These are phyloP conservation scores for Microdochium nivale DNA, from an alignment of 2,329 filamentous ascomycete genomes.

Conservation along the genomic window DNA sequence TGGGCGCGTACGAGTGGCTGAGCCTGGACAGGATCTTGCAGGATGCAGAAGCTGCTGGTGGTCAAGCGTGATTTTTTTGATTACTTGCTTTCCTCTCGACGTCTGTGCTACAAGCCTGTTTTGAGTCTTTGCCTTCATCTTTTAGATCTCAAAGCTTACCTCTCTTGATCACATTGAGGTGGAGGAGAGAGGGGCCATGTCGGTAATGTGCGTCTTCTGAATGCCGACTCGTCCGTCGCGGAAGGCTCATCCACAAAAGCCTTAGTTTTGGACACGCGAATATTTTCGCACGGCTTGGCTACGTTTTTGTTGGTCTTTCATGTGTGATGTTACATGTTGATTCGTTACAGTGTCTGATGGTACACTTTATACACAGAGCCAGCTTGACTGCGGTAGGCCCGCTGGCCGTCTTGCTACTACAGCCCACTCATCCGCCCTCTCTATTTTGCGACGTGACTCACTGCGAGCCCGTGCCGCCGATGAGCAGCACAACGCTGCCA, in stretches of 20 bases:
- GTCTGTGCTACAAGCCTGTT: too few relatives aligned
- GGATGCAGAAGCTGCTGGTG: constrained; percentile 28
- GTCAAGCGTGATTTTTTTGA: background rate
- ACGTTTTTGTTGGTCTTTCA: too few relatives aligned
- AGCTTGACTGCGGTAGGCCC: background rate
- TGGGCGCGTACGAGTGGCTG: constrained; percentile 33
- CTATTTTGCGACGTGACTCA: background rate
- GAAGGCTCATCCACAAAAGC: too few relatives aligned
- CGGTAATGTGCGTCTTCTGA: too few relatives aligned
- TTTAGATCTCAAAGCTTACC: too few relatives aligned
- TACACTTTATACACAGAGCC: background rate
- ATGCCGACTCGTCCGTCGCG: too few relatives aligned
- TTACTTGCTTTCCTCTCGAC: too few relatives aligned
- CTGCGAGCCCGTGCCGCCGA: constrained; percentile 46
- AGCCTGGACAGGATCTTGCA: constrained; percentile 35
- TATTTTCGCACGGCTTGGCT: too few relatives aligned
- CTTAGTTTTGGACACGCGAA: too few relatives aligned
- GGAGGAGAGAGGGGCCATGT: too few relatives aligned
- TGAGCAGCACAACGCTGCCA: constrained; percentile 76
- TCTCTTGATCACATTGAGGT: too few relatives aligned
- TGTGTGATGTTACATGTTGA: background rate
- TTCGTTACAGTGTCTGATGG: background rate
- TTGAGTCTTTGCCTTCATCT: too few relatives aligned
- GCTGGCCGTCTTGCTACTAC: background rate
- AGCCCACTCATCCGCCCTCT: background rate